Percentiles rank a stretch among this genome's conserved stretches.
phyloP scores from a whole-genome alignment of 306 rosid species.

The Pueraria montana region DNA sequence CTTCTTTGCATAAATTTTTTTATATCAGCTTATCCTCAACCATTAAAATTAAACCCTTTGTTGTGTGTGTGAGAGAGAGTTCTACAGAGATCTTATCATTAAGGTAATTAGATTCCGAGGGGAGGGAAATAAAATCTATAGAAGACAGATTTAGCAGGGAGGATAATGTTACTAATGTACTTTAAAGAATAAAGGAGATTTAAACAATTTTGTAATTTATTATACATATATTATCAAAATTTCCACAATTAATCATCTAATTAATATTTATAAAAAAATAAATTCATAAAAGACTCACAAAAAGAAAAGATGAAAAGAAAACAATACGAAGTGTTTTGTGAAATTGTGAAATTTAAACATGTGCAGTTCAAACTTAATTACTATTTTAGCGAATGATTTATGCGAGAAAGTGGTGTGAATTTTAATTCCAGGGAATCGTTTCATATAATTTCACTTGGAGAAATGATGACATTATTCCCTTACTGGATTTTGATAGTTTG shows the following conservation, averaged over 20 bases:
- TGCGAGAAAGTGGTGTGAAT: neutral
- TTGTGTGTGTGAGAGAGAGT: no score
- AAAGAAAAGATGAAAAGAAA: no score
- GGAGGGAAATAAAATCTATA: no score
- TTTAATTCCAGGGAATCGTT: neutral
- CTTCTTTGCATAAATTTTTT: neutral
- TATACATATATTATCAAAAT: neutral
- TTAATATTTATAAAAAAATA: neutral
- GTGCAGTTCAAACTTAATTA: neutral
- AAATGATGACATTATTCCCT: neutral
- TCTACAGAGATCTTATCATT: no score
- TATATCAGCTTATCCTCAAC: neutral
- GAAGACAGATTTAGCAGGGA: no score
- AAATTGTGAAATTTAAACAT: neutral
- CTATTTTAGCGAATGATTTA: neutral
- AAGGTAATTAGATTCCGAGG: no score
- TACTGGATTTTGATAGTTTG: neutral
- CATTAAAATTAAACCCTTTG: neutral
- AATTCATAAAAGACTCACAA: neutral
- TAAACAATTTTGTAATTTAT: neutral
- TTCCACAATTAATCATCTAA: neutral
- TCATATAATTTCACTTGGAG: neutral
- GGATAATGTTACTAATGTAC: no score
- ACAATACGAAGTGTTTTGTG: neutral
- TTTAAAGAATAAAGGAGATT: neutral